Base-by-base conservation (phyloP, 768 basidiomycete genomes). In the Galerina sulciceps region DNA sequence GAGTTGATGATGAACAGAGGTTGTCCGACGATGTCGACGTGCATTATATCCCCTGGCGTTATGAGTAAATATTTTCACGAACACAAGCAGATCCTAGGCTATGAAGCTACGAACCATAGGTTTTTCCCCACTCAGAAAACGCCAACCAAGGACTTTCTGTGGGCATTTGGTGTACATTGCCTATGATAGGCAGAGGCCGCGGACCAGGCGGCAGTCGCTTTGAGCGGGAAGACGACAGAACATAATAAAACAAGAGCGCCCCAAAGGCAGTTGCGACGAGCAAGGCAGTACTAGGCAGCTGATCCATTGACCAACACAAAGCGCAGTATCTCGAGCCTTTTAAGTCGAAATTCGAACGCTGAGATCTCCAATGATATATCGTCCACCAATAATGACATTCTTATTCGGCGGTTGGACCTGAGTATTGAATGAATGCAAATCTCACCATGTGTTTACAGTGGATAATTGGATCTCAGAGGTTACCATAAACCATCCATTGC, bases 21-120 rank as follows among this genome's bases (percentile, higher is more conserved):
- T 45, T 78, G 74, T 6, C 81, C 80, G 13, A 85, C 57, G n/a
- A 80, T 67, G 15, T 68, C 76, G 42, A 81, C 70, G 15, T 67
- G 78, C 20, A 67, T 66, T 15, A 76, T 70, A 8, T 63, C 73
- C 38, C 80, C 79, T 81, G 52, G 14, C 14, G 23, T 13, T 10
- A 40, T 1, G 41, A 17, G 37, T 11, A 14, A 15, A 10, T 20
- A 34, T 38, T 2, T 10, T 23, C 36, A 55, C 35, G 23, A 40
- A 36, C 22, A 22, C 34, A 6, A 42, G 15, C 17, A 38, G 40
- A 10, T 11, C 37, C 13, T 9, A 5, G 42, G 34, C 8, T 23
- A 6, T 35, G 26, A 2, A 15, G 26, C 17, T 34, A 57, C 60
- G 15, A 22, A 63, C 67, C 63, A 57, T 66, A 68, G n/a, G 42